phyloP scores from a whole-genome alignment of 148 eudicot species.

The Amaranthus hypochondriacus region DNA sequence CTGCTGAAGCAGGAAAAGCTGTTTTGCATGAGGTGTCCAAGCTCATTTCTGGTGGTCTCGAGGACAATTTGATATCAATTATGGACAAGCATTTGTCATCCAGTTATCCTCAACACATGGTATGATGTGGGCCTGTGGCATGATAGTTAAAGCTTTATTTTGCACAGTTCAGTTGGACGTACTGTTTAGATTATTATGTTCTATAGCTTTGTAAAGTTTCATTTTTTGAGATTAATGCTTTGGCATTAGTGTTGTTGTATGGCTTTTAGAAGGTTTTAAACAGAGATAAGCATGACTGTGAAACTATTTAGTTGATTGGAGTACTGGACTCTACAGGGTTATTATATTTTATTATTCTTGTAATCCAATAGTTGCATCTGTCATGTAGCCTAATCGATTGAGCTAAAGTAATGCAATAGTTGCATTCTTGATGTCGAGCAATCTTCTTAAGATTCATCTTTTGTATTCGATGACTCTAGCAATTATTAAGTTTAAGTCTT shows the following conservation, averaged over 20 bases:
- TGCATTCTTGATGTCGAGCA: no score
- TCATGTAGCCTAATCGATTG: background rate
- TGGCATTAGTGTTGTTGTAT: background rate
- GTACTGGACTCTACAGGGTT: background rate
- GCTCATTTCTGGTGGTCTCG: constrained; percentile 76
- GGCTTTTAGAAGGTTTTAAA: background rate
- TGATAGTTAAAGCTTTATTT: background rate
- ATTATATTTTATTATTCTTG: background rate
- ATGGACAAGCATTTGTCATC: constrained; percentile 49
- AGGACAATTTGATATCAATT: constrained; percentile 52
- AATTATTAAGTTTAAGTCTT: no score
- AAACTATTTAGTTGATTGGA: background rate
- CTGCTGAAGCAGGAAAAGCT: constrained; percentile 33
- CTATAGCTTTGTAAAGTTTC: background rate
- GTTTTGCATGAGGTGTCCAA: constrained; percentile 46
- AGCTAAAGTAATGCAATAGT: background rate
- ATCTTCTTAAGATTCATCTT: no score
- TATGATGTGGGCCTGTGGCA: constrained; percentile 25
- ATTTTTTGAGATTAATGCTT: no score
- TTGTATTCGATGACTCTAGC: no score
- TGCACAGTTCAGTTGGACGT: background rate
- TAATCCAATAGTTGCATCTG: background rate
- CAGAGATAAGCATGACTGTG: background rate
- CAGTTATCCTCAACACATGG: constrained; percentile 73
- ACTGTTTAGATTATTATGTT: background rate